Evolutionary conservation across 805 yeast species (phyloP), one percentile per base, ranked within the genome.

Genomic region (Kazachstania viticola): DNA sequence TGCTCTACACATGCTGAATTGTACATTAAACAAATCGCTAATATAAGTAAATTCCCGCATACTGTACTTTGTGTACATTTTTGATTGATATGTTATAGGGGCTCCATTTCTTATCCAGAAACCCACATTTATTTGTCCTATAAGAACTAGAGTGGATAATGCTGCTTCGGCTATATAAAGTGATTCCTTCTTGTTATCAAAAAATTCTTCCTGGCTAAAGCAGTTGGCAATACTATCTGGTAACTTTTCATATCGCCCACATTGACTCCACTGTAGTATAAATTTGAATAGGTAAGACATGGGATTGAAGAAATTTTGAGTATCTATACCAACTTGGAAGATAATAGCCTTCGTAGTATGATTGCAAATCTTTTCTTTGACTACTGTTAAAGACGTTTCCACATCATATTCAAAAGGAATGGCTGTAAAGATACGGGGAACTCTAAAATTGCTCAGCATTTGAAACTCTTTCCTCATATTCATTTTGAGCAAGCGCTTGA

Each of bases 41-140:
- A 75, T 64, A 48, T 68, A 87, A 0, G 95, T 94, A 38, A 73
- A 72, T 40, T 87, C 96, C 33, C 96, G 64, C 30, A 87, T 65
- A 4, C 84, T 80, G 9, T 85, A 69, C 36, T 73, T 77, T 25
- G 79, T 69, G 51, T 88, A 88, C 35, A 85, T 74, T 42, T 75
- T 79, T 40, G 80, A 65, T 49, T 88, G 97, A 17, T 76, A 74
- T 25, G 79, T 66, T 4, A 84, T 75, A 25, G 87, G 78, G 36
- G 73, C 69, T 0, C 98, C 98, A 55, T 88, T 88, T 46, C 97
- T 69, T 0, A 88, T 95, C 97, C 97, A 88, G 35, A 79, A 69
- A 0, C 95, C 95, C 0, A 80, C 75, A 38, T 82, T 78, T 7
- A 88, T 80, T 46, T 91, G 96, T 0, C 95, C 73, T 41, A 83